Conservation (phyloP, 2,329 filamentous ascomycete species). For the Magnaporthiopsis rhizophila region DNA sequence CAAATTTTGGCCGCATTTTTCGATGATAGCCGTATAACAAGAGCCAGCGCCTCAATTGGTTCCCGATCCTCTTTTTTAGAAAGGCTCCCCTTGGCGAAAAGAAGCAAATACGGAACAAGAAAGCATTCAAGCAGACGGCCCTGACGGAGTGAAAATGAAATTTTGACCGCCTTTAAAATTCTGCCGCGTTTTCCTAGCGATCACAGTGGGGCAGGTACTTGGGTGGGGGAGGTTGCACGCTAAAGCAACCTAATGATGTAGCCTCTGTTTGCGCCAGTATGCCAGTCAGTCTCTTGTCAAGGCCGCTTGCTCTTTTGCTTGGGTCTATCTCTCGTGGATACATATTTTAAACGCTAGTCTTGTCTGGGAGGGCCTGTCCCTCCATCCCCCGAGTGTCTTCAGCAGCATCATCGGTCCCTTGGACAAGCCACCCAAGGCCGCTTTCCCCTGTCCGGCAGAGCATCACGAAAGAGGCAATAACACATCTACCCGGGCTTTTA, state of each 20-base stretch:
- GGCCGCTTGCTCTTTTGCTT: not conserved
- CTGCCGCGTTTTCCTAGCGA: not conserved
- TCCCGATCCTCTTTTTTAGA: not conserved
- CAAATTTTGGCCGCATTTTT: constrained; percentile 33
- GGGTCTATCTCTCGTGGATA: not conserved
- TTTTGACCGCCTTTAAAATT: constrained; percentile 16
- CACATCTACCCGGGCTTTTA: not conserved
- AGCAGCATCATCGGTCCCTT: no score
- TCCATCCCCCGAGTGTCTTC: no score
- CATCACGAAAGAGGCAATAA: not conserved
- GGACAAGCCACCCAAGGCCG: no score
- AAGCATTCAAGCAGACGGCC: not conserved
- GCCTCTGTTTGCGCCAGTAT: no score
- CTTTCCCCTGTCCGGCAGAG: no score
- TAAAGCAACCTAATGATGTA: no score
- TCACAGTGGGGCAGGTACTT: not conserved
- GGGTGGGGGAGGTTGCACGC: not conserved
- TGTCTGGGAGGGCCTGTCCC: no score
- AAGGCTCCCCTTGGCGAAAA: not conserved
- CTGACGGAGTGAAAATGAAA: constrained; percentile 10
- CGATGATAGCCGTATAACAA: not conserved
- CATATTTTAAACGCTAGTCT: no score
- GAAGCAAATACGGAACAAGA: not conserved
- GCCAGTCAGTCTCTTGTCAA: not conserved
- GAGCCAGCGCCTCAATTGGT: not conserved